A percentile compares a stretch with the other conserved stretches of the same genome.
Conservation (phyloP, 805 yeast genomes). For the Candida odintsovae region DNA sequence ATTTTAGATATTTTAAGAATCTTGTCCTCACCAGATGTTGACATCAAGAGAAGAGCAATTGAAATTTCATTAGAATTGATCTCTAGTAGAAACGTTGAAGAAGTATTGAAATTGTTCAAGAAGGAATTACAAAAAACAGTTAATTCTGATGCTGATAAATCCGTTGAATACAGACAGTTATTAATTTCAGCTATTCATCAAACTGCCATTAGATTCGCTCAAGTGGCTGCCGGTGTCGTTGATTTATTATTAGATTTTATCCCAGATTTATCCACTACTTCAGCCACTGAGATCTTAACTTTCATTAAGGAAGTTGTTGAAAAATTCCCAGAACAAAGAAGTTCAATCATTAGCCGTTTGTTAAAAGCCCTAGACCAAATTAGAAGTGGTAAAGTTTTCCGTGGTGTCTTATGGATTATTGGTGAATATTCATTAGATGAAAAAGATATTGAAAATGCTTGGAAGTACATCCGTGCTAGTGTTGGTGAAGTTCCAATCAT, state of each 20-base stretch:
- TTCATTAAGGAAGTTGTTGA: constrained; percentile 94
- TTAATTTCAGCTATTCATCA: constrained; percentile 84
- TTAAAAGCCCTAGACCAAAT: constrained; percentile 56
- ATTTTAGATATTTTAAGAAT: constrained; percentile 83
- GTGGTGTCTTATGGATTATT: constrained; percentile 92
- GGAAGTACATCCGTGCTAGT: constrained; percentile 79
- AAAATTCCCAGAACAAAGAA: constrained; percentile 76
- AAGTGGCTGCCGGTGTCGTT: constrained; percentile 88
- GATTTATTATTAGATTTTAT: constrained; percentile 82
- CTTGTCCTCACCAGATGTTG: constrained; percentile 82
- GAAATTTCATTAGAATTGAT: constrained; percentile 77
- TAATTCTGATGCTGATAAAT: constrained; percentile 64
- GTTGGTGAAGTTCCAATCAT: constrained; percentile 91
- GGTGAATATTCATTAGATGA: constrained; percentile 86
- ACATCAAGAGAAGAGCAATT: constrained; percentile 84
- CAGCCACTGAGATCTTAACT: constrained; percentile 85
- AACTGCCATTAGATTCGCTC: constrained; percentile 82
- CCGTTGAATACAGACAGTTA: constrained; percentile 81
- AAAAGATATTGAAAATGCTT: constrained; percentile 67
- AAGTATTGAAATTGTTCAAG: constrained; percentile 84
- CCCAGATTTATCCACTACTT: constrained; percentile 74
- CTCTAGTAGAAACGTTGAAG: constrained; percentile 86
- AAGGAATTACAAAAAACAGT: constrained; percentile 81
- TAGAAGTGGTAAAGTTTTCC: constrained; percentile 83
- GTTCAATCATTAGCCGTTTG: constrained; percentile 57